Conservation (phyloP, 2,329 filamentous ascomycete species). For the Aspergillus fumigatiaffinis region DNA sequence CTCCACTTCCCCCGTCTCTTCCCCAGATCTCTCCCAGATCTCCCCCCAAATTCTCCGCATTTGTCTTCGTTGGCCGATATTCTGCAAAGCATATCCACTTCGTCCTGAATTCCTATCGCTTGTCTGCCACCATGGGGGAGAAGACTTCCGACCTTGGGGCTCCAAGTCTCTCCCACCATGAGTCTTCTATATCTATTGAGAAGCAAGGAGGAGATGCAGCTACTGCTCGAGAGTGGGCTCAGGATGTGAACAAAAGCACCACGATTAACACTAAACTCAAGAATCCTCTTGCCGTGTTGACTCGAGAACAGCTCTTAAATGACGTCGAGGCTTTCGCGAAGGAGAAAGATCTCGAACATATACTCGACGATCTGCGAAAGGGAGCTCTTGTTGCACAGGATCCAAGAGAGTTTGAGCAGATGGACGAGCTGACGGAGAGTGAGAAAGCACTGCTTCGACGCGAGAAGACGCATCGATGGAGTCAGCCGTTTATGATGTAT, state of each 20-base stretch:
- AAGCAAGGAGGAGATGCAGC: slow-evolving; percentile 5
- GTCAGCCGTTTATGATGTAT: slow-evolving; percentile 13
- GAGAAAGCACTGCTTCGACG: slow-evolving; percentile 7
- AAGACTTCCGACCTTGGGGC: slow-evolving; percentile 8
- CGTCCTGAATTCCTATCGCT: neutral
- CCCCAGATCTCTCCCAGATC: neutral
- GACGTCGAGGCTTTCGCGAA: slow-evolving; percentile 43
- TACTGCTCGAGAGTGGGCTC: slow-evolving; percentile 9
- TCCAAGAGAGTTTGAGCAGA: slow-evolving; percentile 59
- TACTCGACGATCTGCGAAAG: slow-evolving; percentile 40
- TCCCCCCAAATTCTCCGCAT: neutral
- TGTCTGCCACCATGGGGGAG: slow-evolving; percentile 6
- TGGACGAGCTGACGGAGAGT: slow-evolving; percentile 43
- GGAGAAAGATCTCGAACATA: slow-evolving; percentile 56
- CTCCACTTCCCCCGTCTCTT: neutral
- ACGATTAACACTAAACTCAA: slow-evolving; percentile 10
- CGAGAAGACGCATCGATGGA: slow-evolving; percentile 11
- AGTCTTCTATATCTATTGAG: slow-evolving; percentile 4
- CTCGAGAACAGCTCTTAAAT: slow-evolving; percentile 23
- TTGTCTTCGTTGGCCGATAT: neutral
- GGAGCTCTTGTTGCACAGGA: slow-evolving; percentile 72
- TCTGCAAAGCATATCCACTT: neutral
- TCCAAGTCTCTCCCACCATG: slow-evolving; percentile 2
- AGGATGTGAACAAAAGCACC: slow-evolving; percentile 1
- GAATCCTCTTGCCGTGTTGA: slow-evolving; percentile 25